Percentiles rank a stretch among this genome's conserved stretches.
Evolutionary conservation across 345 rosid species (phyloP).

Genomic region (Bruguiera sexangula): DNA sequence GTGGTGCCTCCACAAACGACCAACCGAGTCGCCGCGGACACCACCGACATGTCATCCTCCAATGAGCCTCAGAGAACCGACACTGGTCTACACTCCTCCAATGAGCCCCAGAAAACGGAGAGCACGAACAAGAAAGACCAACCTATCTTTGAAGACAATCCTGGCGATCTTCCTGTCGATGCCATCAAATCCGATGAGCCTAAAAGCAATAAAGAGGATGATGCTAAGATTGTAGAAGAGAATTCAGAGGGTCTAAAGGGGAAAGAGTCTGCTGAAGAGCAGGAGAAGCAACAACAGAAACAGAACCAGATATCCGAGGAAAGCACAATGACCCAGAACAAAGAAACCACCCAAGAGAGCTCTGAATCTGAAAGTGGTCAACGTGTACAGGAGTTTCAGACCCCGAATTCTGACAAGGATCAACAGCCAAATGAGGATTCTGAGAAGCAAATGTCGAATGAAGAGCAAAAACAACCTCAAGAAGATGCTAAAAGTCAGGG

Average conservation of each 20-base stretch:
- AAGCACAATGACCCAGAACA: slow-evolving; percentile 15
- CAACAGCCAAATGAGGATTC: not conserved
- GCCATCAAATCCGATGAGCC: slow-evolving; percentile 69
- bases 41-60: not conserved
- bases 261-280: slow-evolving; percentile 40
- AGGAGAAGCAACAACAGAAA: slow-evolving; percentile 28
- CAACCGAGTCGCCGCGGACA: slow-evolving; percentile 23
- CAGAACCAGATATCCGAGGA: slow-evolving; percentile 46
- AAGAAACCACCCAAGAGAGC: not conserved
- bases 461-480: slow-evolving; percentile 6
- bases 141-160: slow-evolving; percentile 65
- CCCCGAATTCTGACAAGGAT: not conserved
- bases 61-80: slow-evolving; percentile 2
- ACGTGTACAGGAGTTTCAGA: not conserved
- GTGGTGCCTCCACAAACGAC: slow-evolving; percentile 43
- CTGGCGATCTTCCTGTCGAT: slow-evolving; percentile 78
- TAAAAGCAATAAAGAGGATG: slow-evolving; percentile 12
- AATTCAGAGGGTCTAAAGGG: slow-evolving; percentile 15
- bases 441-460: not conserved
- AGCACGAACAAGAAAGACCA: slow-evolving; percentile 23
- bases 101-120: slow-evolving; percentile 19
- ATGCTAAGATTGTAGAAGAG: slow-evolving; percentile 14
- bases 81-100: slow-evolving; percentile 20
- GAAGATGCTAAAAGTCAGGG: not conserved
- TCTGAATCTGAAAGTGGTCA: slow-evolving; percentile 1